Conservation (phyloP, 164 flowering plant species). For the Dillenia suffruticosa region DNA sequence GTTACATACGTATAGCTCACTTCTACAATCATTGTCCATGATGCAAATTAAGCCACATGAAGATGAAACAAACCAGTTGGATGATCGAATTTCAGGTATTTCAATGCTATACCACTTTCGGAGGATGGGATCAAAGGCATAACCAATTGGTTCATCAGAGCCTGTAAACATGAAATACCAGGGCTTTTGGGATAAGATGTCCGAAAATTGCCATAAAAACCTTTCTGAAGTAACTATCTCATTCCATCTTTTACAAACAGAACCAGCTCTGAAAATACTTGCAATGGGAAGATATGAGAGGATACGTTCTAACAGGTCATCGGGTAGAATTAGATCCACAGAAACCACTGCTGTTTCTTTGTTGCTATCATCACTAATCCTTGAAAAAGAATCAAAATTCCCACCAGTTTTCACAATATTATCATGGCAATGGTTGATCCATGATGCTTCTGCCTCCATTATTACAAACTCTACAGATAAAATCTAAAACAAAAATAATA, state of each 20-base stretch:
- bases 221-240: constrained; percentile 65
- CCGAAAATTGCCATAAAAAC: constrained; percentile 63
- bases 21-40: constrained; percentile 70
- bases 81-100: constrained; percentile 60
- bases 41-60: constrained; percentile 82
- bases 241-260: constrained; percentile 86
- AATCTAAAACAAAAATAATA: background rate
- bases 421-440: constrained; percentile 37
- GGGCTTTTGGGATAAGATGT: constrained; percentile 51
- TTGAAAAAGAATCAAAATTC: constrained; percentile 40
- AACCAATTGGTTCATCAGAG: constrained; percentile 71
- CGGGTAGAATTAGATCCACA: constrained; percentile 62
- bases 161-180: constrained; percentile 97
- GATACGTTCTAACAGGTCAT: constrained; percentile 81
- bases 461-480: constrained; percentile 4
- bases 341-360: constrained; percentile 33
- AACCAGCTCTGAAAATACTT: constrained; percentile 78
- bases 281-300: constrained; percentile 71
- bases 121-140: constrained; percentile 78
- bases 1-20: constrained; percentile 64
- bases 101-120: constrained; percentile 80
- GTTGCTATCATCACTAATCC: constrained; percentile 38
- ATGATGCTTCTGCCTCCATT: constrained; percentile 56
- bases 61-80: constrained; percentile 71
- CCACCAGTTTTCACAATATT: constrained; percentile 19